Evolutionary conservation across 306 rosid genomes (phyloP).

Genomic region (Vigna nakashimae): DNA sequence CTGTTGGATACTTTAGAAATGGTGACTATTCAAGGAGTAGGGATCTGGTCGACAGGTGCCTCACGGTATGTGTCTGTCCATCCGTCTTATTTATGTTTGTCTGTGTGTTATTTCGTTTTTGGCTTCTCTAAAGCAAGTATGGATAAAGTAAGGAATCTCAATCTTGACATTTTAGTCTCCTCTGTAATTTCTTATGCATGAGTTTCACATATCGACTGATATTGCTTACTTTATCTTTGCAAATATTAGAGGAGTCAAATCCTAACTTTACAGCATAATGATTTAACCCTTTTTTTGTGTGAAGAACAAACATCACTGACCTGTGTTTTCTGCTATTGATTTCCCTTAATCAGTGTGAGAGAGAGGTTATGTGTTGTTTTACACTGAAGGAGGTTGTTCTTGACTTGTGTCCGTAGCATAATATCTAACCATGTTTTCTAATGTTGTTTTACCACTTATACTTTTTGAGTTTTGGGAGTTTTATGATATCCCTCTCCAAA

Average conservation of each 20-base stretch:
- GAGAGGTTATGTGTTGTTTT: not conserved
- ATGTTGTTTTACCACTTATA: not conserved
- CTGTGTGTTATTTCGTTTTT: too few species aligned
- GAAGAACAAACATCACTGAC: not conserved
- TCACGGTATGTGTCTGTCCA: slow-evolving; percentile 57
- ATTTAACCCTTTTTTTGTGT: not conserved
- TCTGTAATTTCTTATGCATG: too few species aligned
- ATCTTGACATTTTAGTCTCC: too few species aligned
- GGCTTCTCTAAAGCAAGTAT: too few species aligned
- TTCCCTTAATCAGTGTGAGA: slow-evolving; percentile 3
- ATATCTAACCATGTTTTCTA: not conserved
- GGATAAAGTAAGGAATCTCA: too few species aligned
- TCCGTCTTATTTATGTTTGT: not conserved
- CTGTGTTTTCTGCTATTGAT: slow-evolving; percentile 9
- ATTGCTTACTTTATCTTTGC: too few species aligned
- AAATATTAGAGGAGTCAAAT: not conserved
- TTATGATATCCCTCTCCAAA: not conserved
- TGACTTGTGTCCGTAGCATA: slow-evolving; percentile 1
- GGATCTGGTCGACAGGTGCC: slow-evolving; percentile 73
- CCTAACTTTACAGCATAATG: not conserved
- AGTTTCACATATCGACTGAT: too few species aligned
- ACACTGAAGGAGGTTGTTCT: not conserved
- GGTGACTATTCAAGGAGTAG: slow-evolving; percentile 79
- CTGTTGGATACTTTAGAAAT: slow-evolving; percentile 76
- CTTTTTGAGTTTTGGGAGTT: slow-evolving; percentile 1